phyloP scores from a whole-genome alignment of 441 rosid genomes.

The Arabidopsis hybrid region DNA sequence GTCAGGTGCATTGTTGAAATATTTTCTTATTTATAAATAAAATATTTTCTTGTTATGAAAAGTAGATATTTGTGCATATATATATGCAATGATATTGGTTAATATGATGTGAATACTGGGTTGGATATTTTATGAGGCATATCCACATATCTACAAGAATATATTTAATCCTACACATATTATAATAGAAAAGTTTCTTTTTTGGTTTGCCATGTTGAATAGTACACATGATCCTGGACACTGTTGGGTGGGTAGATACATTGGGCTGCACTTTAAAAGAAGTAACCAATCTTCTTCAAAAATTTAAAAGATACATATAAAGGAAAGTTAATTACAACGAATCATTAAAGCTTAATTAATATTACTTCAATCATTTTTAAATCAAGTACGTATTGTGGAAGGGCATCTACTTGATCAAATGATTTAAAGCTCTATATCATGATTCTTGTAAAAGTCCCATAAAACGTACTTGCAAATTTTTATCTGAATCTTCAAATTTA shows the following conservation, averaged over 20 bases:
- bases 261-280: conserved; percentile 26
- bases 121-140: conserved; percentile 1
- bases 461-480: background rate
- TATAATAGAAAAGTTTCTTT: background rate
- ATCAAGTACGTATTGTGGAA: background rate
- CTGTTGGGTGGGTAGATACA: conserved; percentile 25
- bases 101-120: conserved; percentile 25
- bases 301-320: background rate
- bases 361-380: background rate
- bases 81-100: background rate
- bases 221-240: conserved; percentile 42
- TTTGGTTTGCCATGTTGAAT: conserved; percentile 28
- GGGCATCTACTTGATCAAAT: background rate
- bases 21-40: background rate
- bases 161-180: background rate
- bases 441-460: background rate
- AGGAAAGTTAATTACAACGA: background rate
- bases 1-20: background rate
- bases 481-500: background rate
- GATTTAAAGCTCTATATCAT: background rate
- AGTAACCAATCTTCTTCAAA: background rate
- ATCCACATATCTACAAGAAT: background rate
- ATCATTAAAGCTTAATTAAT: background rate
- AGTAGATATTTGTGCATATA: background rate
- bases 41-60: background rate